Evolutionary conservation across 2,329 filamentous ascomycete genomes (phyloP).

Genomic region (Scedosporium aurantiacum): DNA sequence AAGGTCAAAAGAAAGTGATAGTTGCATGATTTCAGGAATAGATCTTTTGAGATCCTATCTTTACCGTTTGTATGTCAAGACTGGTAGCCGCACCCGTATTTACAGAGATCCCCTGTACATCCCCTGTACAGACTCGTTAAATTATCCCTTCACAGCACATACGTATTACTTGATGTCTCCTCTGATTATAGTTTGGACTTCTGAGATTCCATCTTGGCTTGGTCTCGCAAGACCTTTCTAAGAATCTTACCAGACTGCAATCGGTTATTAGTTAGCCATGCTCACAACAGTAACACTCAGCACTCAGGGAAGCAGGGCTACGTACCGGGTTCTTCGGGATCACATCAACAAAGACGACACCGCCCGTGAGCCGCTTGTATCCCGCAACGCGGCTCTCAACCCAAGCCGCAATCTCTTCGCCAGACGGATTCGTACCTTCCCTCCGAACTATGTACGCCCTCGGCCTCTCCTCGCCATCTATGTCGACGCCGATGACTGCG

Average conservation of each 20-base stretch:
- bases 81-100: too few species aligned
- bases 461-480: conserved; percentile 45
- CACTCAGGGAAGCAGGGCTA: background rate
- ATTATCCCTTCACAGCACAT: too few species aligned
- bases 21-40: too few species aligned
- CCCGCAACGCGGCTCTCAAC: conserved; percentile 50
- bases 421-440: conserved; percentile 50
- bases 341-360: conserved; percentile 54
- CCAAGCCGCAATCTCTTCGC: conserved; percentile 50
- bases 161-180: background rate
- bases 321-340: conserved; percentile 50
- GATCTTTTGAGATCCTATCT: too few species aligned
- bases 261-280: background rate
- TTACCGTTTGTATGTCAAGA: too few species aligned
- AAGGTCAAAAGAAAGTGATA: too few species aligned
- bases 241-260: conserved; percentile 55
- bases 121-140: too few species aligned
- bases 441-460: conserved; percentile 48
- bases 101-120: too few species aligned
- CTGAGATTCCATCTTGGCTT: conserved; percentile 23
- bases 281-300: background rate
- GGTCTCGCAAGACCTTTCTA: conserved; percentile 46
- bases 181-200: background rate
- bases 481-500: conserved; percentile 51
- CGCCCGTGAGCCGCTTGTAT: conserved; percentile 59